Percentiles rank a stretch among this genome's conserved stretches.
phyloP scores from a whole-genome alignment of 129 eudicot genomes.

The Lactuca sativa region DNA sequence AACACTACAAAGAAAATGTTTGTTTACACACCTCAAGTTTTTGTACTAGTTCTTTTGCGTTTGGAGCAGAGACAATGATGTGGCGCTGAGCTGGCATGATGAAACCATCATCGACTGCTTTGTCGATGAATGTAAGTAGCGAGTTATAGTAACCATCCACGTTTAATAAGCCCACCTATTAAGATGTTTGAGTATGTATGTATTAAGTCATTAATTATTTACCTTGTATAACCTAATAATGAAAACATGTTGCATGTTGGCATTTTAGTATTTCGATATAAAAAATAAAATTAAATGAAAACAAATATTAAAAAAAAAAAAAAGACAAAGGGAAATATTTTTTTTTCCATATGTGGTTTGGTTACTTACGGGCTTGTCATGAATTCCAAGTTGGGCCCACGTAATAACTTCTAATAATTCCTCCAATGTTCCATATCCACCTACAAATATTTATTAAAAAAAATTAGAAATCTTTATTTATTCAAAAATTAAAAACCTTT shows the following conservation, averaged over 20 bases:
- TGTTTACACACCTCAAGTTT: slow-evolving; percentile 48
- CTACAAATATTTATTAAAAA: slow-evolving; percentile 29
- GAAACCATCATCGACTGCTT: slow-evolving; percentile 67
- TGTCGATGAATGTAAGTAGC: slow-evolving; percentile 53
- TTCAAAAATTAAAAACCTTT: slow-evolving; percentile 6
- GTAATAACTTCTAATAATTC: slow-evolving; percentile 65
- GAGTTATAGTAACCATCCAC: slow-evolving; percentile 63
- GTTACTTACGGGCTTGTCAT: slow-evolving; percentile 64
- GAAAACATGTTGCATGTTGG: too few relatives aligned
- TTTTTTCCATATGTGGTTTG: slow-evolving; percentile 20
- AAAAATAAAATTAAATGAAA: too few relatives aligned
- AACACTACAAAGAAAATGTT: not conserved
- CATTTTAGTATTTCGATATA: too few relatives aligned
- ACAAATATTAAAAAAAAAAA: too few relatives aligned
- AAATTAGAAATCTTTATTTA: slow-evolving; percentile 1
- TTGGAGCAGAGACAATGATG: slow-evolving; percentile 53
- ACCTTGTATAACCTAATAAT: too few relatives aligned
- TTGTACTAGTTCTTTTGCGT: slow-evolving; percentile 46
- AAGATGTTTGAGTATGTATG: not conserved
- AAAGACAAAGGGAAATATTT: not conserved
- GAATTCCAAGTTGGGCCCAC: slow-evolving; percentile 75
- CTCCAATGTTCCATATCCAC: slow-evolving; percentile 71
- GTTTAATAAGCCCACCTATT: slow-evolving; percentile 64
- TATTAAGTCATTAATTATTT: too few relatives aligned
- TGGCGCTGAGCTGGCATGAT: slow-evolving; percentile 61